Base-by-base conservation (phyloP, 805 yeast species). In the Nematodospora valgi region DNA sequence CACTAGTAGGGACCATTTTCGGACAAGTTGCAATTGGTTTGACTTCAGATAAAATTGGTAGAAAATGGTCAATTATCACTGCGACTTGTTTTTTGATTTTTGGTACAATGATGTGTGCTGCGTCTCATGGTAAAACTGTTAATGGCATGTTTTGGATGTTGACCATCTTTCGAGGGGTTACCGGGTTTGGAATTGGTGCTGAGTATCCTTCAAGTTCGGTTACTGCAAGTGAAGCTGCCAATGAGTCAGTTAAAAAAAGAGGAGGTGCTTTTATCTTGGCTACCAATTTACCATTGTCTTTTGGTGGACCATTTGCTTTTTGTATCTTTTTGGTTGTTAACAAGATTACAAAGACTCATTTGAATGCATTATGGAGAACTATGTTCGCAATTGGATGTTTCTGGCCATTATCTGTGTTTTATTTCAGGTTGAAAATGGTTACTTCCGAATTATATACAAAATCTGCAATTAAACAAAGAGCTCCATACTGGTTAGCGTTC, bases 141-240 rank as follows among this genome's bases (percentile, higher is more conserved):
- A 64, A 80, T 2, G 87, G 87, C 8, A 74, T 82, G 81, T 76
- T 82, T 50, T 81, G 85, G 87, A 80, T 78, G 86, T 62, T 83
- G 49, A 74, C 78, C 30, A 77, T 83, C n/a, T 65, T 76, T 41
- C 70, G 91, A 55, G 91, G 91, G 47, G 69, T 81, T 7, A 76
- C 82, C 31, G 94, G 93, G 29, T 76, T 82, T 44, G 93, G 93
- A 43, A 74, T 82, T 38, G 88, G 88, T 43, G 86, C 86, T 23
- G 88, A 82, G 52, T 82, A 82, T 50, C 82, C 84, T 8, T 79
- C 84, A 1, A 76, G 81, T 14, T 76, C 86, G 0, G 76, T 80
- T 3, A 66, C 82, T 13, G 83, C 86, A 2, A 74, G 78, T 29
- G 88, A 82, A 51, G 82, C 88, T 18, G 84, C 86, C 8, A 81